phyloP scores from a whole-genome alignment of 805 yeast genomes.

The Candida xyloterini region DNA sequence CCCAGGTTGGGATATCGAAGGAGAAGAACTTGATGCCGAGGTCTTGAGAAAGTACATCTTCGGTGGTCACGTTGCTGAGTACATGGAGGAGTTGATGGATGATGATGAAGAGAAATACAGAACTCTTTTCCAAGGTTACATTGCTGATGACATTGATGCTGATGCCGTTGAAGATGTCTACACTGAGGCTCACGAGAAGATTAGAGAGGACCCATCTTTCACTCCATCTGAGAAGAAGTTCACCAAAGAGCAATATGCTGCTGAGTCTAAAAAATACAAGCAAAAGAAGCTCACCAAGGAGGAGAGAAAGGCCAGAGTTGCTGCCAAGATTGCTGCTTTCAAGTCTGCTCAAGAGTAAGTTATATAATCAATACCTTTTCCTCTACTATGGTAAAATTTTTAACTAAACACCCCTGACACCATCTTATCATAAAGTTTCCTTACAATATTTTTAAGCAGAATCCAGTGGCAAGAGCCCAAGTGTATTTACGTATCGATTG shows the following conservation, averaged over 20 bases:
- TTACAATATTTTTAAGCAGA: background rate
- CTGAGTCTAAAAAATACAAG: slow-evolving; percentile 91
- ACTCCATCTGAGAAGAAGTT: slow-evolving; percentile 87
- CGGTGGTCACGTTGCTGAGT: slow-evolving; percentile 99
- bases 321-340: slow-evolving; percentile 92
- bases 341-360: slow-evolving; percentile 46
- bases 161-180: slow-evolving; percentile 95
- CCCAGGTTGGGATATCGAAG: slow-evolving; percentile 99
- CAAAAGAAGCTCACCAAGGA: slow-evolving; percentile 83
- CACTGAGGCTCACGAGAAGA: slow-evolving; percentile 89
- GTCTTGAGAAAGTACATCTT: slow-evolving; percentile 97
- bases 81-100: slow-evolving; percentile 99
- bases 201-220: slow-evolving; percentile 94
- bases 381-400: background rate
- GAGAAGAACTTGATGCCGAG: slow-evolving; percentile 97
- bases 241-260: slow-evolving; percentile 98
- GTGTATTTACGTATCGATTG: background rate
- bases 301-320: slow-evolving; percentile 86
- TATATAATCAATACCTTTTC: slow-evolving; percentile 6
- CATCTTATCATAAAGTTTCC: slow-evolving; percentile 1
- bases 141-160: slow-evolving; percentile 96
- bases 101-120: slow-evolving; percentile 99
- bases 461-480: slow-evolving; percentile 7
- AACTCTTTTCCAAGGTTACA: slow-evolving; percentile 92
- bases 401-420: background rate